phyloP scores from a whole-genome alignment of 805 yeast species.

The Ogataea glucozyma region DNA sequence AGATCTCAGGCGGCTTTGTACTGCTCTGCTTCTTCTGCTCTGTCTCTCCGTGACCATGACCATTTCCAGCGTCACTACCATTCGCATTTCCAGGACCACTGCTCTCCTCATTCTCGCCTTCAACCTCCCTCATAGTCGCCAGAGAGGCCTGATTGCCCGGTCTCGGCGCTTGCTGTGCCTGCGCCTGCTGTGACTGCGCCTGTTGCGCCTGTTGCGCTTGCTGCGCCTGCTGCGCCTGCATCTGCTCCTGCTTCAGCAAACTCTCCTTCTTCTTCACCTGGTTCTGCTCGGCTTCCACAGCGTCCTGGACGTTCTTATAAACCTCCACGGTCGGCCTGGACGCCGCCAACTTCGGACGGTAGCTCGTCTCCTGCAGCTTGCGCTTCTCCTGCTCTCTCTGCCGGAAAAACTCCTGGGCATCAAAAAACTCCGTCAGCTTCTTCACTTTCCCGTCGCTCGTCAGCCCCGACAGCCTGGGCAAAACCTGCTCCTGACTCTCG shows the following conservation, averaged over 20 bases:
- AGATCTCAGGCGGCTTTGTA: conserved; percentile 28
- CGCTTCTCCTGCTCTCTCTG: conserved; percentile 81
- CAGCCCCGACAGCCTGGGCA: conserved; percentile 19
- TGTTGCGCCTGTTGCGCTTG: no score
- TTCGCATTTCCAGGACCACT: neutral
- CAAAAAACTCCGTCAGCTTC: conserved; percentile 65
- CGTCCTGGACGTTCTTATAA: conserved; percentile 84
- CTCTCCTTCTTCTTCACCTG: conserved; percentile 12
- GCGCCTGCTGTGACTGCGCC: no score
- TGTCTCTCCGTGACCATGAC: conserved; percentile 8
- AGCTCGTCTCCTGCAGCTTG: conserved; percentile 56
- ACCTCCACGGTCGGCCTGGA: conserved; percentile 90
- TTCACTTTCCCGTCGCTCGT: conserved; percentile 49
- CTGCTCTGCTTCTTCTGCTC: conserved; percentile 11
- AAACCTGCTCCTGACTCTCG: conserved; percentile 17
- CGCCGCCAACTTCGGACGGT: conserved; percentile 70
- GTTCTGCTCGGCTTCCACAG: conserved; percentile 56
- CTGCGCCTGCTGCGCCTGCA: no score
- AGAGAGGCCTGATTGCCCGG: neutral
- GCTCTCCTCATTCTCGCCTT: neutral
- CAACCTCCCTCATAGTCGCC: neutral
- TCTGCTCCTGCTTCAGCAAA: neutral
- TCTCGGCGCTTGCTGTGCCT: neutral
- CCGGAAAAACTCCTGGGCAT: conserved; percentile 81
- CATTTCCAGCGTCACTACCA: neutral